Base-by-base conservation (phyloP, 345 rosid genomes). In the Populus euphratica region DNA sequence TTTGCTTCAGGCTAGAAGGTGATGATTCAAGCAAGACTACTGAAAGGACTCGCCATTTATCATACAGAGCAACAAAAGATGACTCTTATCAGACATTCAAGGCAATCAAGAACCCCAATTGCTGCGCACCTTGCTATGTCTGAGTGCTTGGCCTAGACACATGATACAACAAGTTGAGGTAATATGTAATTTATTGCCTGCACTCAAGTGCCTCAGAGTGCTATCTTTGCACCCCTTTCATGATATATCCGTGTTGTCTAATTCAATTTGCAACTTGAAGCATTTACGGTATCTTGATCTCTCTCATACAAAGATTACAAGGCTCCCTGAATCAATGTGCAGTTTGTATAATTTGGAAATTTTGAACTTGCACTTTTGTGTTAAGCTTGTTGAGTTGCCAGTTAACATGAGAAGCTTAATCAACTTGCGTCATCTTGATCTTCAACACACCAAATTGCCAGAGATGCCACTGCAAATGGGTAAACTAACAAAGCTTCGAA, bases 371-470 rank as follows among this genome's bases (percentile, higher is more conserved):
- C 21, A 18, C 11, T 3, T 14, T 7, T 75, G 78, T 18, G 2
- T 17, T 8, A 4, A 25, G 3, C 78, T 75, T 33, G 21, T 59
- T 38, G 59, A 52, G 67, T 31, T 69, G 38, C 79, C 74, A 4
- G 35, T 2, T 6, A 38, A 68, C 35, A 33, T 68, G 65, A 18
- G 54, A 23, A 41, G 20, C 27, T 64, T 74, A 64, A 63, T 74
- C 70, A 74, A 63, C 61, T 63, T 74, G 70, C 31, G 25, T 25
- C 76, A 59, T 73, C 68, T 73, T 62, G 68, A 61, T 62, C 63
- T 62, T 23, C 8, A 21, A 27, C 8, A 13, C 9, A 62, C 77
- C 6, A 18, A 23, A 13, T 17, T 74, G 31, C n/a, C 8, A 29
- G 17, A 23, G 20, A 76, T 76, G 78, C 78, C 73, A 7, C 17